phyloP scores from a whole-genome alignment of 208 protist species.

The Willaertia magna region DNA sequence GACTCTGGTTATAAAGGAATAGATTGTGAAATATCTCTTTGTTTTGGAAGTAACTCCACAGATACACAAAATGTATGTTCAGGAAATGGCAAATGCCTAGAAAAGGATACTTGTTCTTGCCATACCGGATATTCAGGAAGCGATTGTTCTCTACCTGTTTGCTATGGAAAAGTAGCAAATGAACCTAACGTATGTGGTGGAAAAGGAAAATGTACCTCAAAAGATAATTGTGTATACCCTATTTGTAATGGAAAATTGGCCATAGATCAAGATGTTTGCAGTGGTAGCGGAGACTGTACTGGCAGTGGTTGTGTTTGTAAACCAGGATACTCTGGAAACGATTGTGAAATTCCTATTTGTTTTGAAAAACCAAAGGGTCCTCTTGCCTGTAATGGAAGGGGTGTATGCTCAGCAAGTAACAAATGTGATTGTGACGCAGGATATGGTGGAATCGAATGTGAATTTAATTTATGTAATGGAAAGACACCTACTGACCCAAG shows the following conservation, averaged over 20 bases:
- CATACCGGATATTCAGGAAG: background rate
- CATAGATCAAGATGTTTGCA: background rate
- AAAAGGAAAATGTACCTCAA: background rate
- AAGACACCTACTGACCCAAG: background rate
- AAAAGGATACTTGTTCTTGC: background rate
- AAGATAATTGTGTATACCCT: background rate
- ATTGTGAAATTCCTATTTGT: background rate
- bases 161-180: background rate
- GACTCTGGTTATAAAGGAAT: background rate
- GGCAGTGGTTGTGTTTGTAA: background rate
- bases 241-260: background rate
- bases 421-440: background rate
- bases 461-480: too few species aligned
- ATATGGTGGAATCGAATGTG: too few species aligned
- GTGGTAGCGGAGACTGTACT: background rate
- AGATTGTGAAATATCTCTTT: background rate
- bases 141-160: background rate
- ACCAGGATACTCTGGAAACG: background rate
- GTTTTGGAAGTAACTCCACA: background rate
- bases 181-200: background rate
- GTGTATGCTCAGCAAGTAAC: background rate
- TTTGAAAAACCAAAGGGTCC: background rate
- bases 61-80: background rate
- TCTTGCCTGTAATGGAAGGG: background rate
- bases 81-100: background rate